phyloP scores from a whole-genome alignment of 441 rosid species.

The Isatis lusitanica region DNA sequence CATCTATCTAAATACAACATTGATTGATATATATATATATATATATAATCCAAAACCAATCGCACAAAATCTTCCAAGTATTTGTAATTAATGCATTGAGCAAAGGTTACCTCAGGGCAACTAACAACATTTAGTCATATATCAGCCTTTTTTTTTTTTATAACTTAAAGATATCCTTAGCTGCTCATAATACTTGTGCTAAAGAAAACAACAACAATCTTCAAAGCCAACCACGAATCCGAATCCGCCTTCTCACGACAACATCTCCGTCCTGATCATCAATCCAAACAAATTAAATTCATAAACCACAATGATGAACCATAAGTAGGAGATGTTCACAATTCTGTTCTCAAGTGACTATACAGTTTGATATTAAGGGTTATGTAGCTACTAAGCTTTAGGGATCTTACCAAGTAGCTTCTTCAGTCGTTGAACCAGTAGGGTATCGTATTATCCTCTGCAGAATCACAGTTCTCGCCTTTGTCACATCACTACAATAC shows the following conservation, averaged over 20 bases:
- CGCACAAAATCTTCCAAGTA: conserved; percentile 10
- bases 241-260: conserved; percentile 23
- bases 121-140: conserved; percentile 19
- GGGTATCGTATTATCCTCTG: conserved; percentile 47
- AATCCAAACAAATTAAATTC: neutral
- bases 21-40: neutral
- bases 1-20: conserved; percentile 1
- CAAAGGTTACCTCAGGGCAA: conserved; percentile 26
- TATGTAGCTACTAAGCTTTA: neutral
- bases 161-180: conserved; percentile 14
- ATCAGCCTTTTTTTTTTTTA: neutral
- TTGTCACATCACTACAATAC: conserved; percentile 55
- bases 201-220: conserved; percentile 31
- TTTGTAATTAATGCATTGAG: neutral
- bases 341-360: neutral
- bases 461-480: conserved; percentile 56
- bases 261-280: conserved; percentile 34
- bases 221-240: neutral
- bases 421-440: conserved; percentile 34
- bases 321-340: neutral
- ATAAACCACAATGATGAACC: neutral
- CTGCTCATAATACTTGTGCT: conserved; percentile 19
- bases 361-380: no score
- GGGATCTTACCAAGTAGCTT: conserved; percentile 27
- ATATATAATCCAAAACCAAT: neutral